Conservation (phyloP, 305 asterid species). For the Ajuga reptans region DNA sequence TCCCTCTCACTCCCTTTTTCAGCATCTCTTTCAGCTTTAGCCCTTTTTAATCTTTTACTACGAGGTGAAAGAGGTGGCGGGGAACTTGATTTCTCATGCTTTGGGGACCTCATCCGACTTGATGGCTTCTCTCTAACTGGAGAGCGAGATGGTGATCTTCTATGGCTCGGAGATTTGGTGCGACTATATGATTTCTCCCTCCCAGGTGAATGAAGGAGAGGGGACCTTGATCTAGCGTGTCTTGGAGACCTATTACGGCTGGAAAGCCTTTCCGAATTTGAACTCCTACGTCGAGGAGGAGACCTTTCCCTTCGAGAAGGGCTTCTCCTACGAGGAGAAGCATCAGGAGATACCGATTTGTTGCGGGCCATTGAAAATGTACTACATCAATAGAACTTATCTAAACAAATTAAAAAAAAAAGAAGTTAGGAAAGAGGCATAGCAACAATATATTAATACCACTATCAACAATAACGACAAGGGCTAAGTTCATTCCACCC, state of each 20-base stretch:
- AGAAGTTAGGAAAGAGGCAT: constrained; percentile 9
- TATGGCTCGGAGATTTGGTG: constrained; percentile 39
- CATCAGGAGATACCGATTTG: constrained; percentile 57
- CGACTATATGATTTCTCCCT: constrained; percentile 46
- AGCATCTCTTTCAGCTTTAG: constrained; percentile 46
- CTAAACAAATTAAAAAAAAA: constrained; percentile 14
- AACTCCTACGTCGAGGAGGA: constrained; percentile 47
- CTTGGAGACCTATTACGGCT: constrained; percentile 51
- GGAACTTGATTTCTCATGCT: constrained; percentile 39
- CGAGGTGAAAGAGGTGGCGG: constrained; percentile 59
- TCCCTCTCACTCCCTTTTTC: constrained; percentile 43
- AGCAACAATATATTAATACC: not conserved
- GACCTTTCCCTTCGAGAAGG: constrained; percentile 57
- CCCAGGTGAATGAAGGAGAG: constrained; percentile 40
- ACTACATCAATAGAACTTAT: constrained; percentile 14
- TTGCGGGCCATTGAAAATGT: constrained; percentile 48
- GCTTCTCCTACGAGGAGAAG: constrained; percentile 56
- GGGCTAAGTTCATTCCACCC: not conserved
- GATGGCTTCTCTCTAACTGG: constrained; percentile 46
- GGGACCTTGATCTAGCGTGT: constrained; percentile 55
- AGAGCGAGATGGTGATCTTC: constrained; percentile 40
- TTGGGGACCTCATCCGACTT: constrained; percentile 40
- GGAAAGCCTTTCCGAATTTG: constrained; percentile 39
- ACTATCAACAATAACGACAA: not conserved
- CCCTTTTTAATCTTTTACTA: constrained; percentile 57